Conservation (phyloP, 192 early-diverging fungal genomes). For the Diversispora epigaea region DNA sequence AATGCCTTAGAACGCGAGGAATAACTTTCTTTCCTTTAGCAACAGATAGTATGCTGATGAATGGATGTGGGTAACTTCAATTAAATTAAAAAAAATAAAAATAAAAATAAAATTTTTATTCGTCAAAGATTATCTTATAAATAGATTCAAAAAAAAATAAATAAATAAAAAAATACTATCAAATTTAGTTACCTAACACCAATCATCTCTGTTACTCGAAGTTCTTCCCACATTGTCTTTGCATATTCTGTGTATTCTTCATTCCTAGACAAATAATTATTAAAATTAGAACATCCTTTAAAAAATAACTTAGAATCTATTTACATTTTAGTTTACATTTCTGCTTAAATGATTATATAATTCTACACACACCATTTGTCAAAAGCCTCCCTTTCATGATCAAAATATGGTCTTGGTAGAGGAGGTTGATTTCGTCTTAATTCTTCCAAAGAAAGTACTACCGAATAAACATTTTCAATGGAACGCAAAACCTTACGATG, state of each 20-base stretch:
- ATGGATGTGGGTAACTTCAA: conserved; percentile 75
- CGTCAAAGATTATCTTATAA: neutral
- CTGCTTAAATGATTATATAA: no score
- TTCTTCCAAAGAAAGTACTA: conserved; percentile 81
- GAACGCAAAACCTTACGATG: conserved; percentile 58
- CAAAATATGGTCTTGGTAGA: conserved; percentile 51
- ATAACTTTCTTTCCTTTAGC: conserved; percentile 90
- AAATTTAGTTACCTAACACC: conserved; percentile 52
- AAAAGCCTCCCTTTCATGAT: conserved; percentile 50
- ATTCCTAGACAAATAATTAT: conserved; percentile 35
- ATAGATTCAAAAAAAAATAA: neutral
- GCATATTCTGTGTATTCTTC: conserved; percentile 50
- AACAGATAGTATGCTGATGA: conserved; percentile 79
- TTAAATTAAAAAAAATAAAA: neutral
- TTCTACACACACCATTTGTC: conserved; percentile 37
- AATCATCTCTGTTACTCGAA: conserved; percentile 60
- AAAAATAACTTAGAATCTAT: no score
- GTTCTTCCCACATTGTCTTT: conserved; percentile 60
- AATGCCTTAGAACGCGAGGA: conserved; percentile 76
- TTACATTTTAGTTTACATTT: no score
- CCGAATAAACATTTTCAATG: conserved; percentile 79
- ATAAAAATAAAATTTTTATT: neutral
- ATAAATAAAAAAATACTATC: no score
- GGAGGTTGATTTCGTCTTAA: conserved; percentile 70
- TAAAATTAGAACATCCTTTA: neutral